Conservation (phyloP, 1,284 basidiomycete genomes). For the Tilletia indica region DNA sequence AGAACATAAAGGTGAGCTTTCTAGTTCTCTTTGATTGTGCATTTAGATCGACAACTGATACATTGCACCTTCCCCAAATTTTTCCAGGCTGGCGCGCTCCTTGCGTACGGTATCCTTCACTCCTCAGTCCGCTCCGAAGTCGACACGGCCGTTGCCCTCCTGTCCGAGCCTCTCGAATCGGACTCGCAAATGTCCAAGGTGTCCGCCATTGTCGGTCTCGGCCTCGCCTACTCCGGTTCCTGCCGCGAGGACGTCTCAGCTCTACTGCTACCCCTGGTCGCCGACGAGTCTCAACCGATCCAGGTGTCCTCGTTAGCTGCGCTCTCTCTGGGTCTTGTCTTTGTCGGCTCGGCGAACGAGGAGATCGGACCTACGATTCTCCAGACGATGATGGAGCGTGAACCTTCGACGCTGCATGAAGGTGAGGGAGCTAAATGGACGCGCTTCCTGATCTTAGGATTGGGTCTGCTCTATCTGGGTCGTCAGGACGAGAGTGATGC, state of each 20-base stretch:
- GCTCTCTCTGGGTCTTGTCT: conserved; percentile 88
- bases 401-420: conserved; percentile 47
- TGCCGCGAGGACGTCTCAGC: conserved; percentile 75
- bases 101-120: conserved; percentile 92
- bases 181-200: conserved; percentile 79
- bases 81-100: conserved; percentile 77
- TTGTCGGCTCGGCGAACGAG: conserved; percentile 90
- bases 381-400: conserved; percentile 77
- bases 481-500: conserved; percentile 72
- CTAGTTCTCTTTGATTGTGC: neutral
- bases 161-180: conserved; percentile 88
- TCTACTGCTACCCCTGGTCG: conserved; percentile 49
- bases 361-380: conserved; percentile 86
- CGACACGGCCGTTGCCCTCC: conserved; percentile 85
- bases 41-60: neutral
- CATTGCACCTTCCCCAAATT: neutral
- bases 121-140: conserved; percentile 86
- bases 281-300: conserved; percentile 65
- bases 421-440: conserved; percentile 70
- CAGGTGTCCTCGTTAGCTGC: conserved; percentile 84
- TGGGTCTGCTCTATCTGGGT: conserved; percentile 84
- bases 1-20: conserved; percentile 78
- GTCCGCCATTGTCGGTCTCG: conserved; percentile 71
- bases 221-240: conserved; percentile 89
- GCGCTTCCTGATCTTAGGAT: conserved; percentile 81